Conservation (phyloP, 2,329 filamentous ascomycete genomes). For the Dichotomopilus funicola region DNA sequence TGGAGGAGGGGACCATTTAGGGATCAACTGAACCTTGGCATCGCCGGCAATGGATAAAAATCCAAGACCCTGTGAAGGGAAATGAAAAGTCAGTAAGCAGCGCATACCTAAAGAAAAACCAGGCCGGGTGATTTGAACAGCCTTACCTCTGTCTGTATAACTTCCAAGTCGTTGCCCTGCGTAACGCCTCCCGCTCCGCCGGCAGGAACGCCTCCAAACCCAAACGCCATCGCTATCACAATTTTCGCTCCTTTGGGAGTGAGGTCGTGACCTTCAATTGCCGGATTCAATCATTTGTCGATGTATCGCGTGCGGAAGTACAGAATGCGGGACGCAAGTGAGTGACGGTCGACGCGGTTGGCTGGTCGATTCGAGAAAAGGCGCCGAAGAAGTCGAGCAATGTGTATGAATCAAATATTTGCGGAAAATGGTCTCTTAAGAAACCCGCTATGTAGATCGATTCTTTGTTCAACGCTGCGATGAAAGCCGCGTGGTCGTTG, state of each 20-base stretch:
- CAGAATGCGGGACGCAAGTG: neutral
- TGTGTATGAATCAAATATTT: too few relatives aligned
- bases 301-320: neutral
- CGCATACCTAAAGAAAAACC: neutral
- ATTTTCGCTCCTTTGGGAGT: slow-evolving; percentile 31
- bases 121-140: slow-evolving; percentile 1
- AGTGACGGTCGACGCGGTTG: too few relatives aligned
- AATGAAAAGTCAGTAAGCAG: neutral
- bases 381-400: too few relatives aligned
- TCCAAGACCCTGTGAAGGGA: slow-evolving; percentile 54
- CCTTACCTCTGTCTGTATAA: slow-evolving; percentile 72
- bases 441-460: too few relatives aligned
- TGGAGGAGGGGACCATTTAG: slow-evolving; percentile 71
- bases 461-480: too few relatives aligned
- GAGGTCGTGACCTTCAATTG: slow-evolving; percentile 29
- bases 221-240: slow-evolving; percentile 55
- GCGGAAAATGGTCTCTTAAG: too few relatives aligned
- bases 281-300: slow-evolving; percentile 22
- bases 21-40: slow-evolving; percentile 73
- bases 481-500: neutral
- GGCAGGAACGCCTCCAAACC: slow-evolving; percentile 44
- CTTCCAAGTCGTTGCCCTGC: slow-evolving; percentile 61
- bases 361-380: too few relatives aligned
- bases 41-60: slow-evolving; percentile 77
- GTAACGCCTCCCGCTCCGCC: slow-evolving; percentile 33